Base-by-base conservation (phyloP, 345 rosid species). In the Acer saccharum region DNA sequence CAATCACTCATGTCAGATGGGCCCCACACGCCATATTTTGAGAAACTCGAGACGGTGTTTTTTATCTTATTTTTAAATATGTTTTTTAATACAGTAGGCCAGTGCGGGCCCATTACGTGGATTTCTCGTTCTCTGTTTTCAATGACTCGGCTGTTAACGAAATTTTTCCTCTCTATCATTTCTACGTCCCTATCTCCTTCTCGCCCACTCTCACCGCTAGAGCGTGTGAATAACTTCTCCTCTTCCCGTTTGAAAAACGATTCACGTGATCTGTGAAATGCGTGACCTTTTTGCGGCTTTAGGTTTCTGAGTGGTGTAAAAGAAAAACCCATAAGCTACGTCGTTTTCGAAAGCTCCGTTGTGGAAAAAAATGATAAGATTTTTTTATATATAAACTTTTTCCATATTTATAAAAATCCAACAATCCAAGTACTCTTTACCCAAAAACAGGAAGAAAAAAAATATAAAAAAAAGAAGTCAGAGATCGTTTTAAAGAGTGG, bases 111-210 rank as follows among this genome's bases (percentile, higher is more conserved):
- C 68, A 39, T 11, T 3, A 4, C 72, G 1, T 63, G 54, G 72
- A 50, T 72, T 72, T 25, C 52, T 4, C 32, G 16, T 25, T 63
- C 64, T 60, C 64, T 10, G 23, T 21, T 60, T 70, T 23, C 52
- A 10, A 44, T 16, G 17, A 74, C 48, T 75, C 60, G 74, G 74
- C 77, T 46, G 70, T 60, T 80, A 35, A 12, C 71, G 12, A 55
- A 18, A 10, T 32, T 16, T 48, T 35, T 32, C 65, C 16, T 16
- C 72, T 21, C 39, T 39, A 0, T 67, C 32, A 20, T 63, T 74
- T 13, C 27, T 16, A 44, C 71, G n/a, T 8, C 70, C 62, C 6
- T 35, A 35, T 35, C 39, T 35, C 6, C 6, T 35, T 35, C 39
- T 35, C 6, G 1, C 4, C 13, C 29, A 54, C 25, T 3, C 72